phyloP scores from a whole-genome alignment of 139 green algal genomes.

The Asterochloris sp. region DNA sequence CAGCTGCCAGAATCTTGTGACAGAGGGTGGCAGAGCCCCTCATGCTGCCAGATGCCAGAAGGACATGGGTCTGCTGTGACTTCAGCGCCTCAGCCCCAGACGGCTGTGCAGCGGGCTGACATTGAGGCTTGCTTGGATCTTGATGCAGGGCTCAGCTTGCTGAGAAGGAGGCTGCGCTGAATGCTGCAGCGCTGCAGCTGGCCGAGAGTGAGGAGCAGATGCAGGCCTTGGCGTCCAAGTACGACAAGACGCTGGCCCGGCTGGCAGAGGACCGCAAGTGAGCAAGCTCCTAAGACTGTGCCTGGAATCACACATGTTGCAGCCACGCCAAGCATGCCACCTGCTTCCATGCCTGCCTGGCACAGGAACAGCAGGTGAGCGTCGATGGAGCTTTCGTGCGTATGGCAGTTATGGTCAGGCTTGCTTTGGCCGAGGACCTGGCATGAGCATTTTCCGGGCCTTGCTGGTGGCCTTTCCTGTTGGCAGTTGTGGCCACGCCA shows the following conservation, averaged over 20 bases:
- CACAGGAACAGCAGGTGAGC: too few relatives aligned
- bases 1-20: too few relatives aligned
- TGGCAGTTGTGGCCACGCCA: too few relatives aligned
- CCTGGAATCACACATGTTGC: too few relatives aligned
- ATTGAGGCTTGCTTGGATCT: neutral
- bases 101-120: neutral
- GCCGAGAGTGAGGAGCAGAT: constrained; percentile 17
- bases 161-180: constrained; percentile 17
- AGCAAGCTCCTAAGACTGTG: too few relatives aligned
- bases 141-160: constrained; percentile 8
- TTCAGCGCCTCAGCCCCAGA: neutral
- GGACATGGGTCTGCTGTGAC: neutral
- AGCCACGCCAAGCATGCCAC: too few relatives aligned
- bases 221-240: constrained; percentile 4
- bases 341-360: too few relatives aligned
- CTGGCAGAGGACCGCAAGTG: constrained; percentile 12
- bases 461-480: too few relatives aligned
- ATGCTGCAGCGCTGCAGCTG: constrained; percentile 1
- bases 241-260: constrained; percentile 14
- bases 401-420: too few relatives aligned
- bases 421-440: too few relatives aligned
- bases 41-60: neutral
- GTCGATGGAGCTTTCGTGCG: too few relatives aligned
- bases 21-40: neutral
- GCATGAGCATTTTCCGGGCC: too few relatives aligned